Evolutionary conservation across 129 eudicot species (phyloP), one percentile per base, ranked within the genome.

Genomic region (Pseudognaphalium luteoalbum): DNA sequence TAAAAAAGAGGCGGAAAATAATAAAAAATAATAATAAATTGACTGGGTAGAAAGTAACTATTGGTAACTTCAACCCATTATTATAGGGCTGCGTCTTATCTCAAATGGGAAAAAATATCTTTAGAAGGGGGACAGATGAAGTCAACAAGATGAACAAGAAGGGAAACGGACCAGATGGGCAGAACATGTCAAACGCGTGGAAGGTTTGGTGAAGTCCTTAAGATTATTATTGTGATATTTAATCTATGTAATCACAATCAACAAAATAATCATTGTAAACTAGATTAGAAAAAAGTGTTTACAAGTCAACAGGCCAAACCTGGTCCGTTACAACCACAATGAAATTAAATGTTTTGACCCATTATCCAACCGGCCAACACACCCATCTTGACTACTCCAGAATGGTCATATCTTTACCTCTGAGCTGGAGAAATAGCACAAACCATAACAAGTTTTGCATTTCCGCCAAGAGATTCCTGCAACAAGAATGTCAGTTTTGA

Each of bases 401-500:
- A 17, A 44, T 54, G 67, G 10, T 6, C 7, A 67, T 59, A 29
- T 54, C 29, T 7, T 82, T 65, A 91, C 98, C 97, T 91, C 72
- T 77, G 91, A 35, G 91, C 80, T 11, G 97, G 98, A 86, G 97
- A 91, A 68, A 94, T 89, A 67, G 98, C 97, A 81, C 98, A 94
- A 80, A 94, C 81, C 98, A 94, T 91, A 37, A 93, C 97, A 68
- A 94, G 74, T 76, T 94, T 94, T 29, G 98, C 97, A 80, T 94
- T 94, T 72, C 98, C 98, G 39, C 98, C 98, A 22, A 94, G 97
- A 63, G 98, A 94, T 75, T 94, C 98, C 87, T 94, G 98, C 80
- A 94, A 82, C 84, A 94, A 83, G 76, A 94, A 94, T 25, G 98
- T 94, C 88, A 94, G 81, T 78, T 86, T 91, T 64, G 98, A 94